phyloP scores from a whole-genome alignment of 192 early-diverging fungal species.

The Mortierella antarctica region DNA sequence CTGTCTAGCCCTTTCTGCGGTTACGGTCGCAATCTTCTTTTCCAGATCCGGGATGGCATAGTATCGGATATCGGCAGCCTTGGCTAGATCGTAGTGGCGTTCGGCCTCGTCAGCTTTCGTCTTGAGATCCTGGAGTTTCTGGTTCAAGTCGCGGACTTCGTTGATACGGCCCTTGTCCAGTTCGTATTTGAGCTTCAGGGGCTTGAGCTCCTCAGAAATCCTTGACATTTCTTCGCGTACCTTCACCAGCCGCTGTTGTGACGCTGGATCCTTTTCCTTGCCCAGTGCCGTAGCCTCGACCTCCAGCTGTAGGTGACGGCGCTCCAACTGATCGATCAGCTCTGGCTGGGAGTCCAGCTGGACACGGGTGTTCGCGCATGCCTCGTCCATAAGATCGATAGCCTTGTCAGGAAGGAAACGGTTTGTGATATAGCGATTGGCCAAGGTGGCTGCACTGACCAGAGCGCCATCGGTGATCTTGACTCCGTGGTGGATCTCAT shows the following conservation, averaged over 20 bases:
- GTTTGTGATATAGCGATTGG: slow-evolving; percentile 79
- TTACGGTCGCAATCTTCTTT: slow-evolving; percentile 78
- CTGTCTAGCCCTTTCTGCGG: slow-evolving; percentile 71
- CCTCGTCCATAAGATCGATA: slow-evolving; percentile 93
- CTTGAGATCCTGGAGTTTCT: slow-evolving; percentile 90
- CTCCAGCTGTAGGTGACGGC: slow-evolving; percentile 92
- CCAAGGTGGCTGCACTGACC: slow-evolving; percentile 78
- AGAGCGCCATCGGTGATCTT: slow-evolving; percentile 81
- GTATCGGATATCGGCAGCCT: slow-evolving; percentile 94
- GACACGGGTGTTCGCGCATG: slow-evolving; percentile 94
- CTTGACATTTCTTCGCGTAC: slow-evolving; percentile 86
- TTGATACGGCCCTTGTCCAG: slow-evolving; percentile 89
- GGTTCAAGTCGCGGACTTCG: slow-evolving; percentile 85
- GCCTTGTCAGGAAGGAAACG: slow-evolving; percentile 86
- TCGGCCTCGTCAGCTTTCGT: slow-evolving; percentile 89
- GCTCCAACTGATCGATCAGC: slow-evolving; percentile 94
- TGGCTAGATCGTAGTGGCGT: slow-evolving; percentile 81
- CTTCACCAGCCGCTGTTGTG: slow-evolving; percentile 80
- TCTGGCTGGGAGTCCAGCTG: slow-evolving; percentile 98
- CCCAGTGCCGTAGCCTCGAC: slow-evolving; percentile 93
- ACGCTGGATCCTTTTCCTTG: slow-evolving; percentile 91
- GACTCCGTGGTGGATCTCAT: slow-evolving; percentile 86
- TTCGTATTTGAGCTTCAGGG: slow-evolving; percentile 88
- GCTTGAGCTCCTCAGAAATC: slow-evolving; percentile 88
- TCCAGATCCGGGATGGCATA: slow-evolving; percentile 93